Base-by-base conservation (phyloP, 805 yeast genomes). In the Nakazawaea siamensis region DNA sequence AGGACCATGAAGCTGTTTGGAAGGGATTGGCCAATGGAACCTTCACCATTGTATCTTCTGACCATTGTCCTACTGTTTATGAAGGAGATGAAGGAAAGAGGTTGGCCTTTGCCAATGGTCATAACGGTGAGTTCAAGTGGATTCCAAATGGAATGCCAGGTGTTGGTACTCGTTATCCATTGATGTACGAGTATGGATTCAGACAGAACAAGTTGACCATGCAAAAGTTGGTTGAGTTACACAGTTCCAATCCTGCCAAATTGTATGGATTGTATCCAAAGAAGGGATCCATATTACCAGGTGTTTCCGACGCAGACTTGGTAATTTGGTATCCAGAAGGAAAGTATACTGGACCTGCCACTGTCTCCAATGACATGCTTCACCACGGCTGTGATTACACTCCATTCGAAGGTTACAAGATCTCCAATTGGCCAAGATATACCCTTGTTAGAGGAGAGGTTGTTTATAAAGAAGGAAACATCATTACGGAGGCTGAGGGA, bases 71-170 rank as follows among this genome's bases (percentile, higher is more conserved):
- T 25, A 35, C 45, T 2, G 33, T 26, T 23, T 45, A 45, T 19
- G 32, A 33, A 20, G 38, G 39, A 15, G 38, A 38, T 4, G 40
- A 43, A 9, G 48, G 48, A 7, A 45, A 45, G 24, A 36, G 38
- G 24, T 26, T 35, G 9, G 48, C 45, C 9, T 37, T 41, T 18
- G 37, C 39, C n/a, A 33, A 43, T 37, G 46, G 48, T 4, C 35
- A 32, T 14, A 33, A 37, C 8, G 45, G 45, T 15, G 45, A 39
- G n/a, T 45, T 41, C 33, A 43, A 42, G 30, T 35, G 40, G 39
- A 40, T 45, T 16, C 48, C 48, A 6, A 45, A 45, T 28, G 48
- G 48, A n/a, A 36, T 41, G 24, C 48, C 48, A 9, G 48, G 48
- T 18, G 44, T 45, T 11, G 42, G 40, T 20, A 43, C 48, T 2